Conservation (phyloP, 1,284 basidiomycete genomes). For the Cryptococcus amylolentus region DNA sequence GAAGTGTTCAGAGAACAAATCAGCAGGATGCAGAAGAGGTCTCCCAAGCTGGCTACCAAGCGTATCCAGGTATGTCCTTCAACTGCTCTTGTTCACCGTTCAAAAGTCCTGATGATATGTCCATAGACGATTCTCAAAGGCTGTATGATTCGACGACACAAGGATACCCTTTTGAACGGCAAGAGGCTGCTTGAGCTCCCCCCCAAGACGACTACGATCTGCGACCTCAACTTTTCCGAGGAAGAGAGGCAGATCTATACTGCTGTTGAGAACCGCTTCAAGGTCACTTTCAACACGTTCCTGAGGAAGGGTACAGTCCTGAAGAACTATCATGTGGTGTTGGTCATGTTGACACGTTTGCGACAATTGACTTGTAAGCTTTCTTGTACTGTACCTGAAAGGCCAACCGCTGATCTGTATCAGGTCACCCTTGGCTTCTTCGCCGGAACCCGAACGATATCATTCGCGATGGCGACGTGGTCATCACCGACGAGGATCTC, state of each 20-base stretch:
- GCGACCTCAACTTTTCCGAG: slow-evolving; percentile 36
- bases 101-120: neutral
- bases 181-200: slow-evolving; percentile 39
- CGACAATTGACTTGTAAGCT: slow-evolving; percentile 30
- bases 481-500: slow-evolving; percentile 36
- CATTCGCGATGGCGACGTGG: slow-evolving; percentile 24
- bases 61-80: slow-evolving; percentile 35
- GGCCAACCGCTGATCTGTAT: neutral
- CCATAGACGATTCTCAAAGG: slow-evolving; percentile 22
- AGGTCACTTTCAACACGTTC: slow-evolving; percentile 46
- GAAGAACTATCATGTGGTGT: slow-evolving; percentile 41
- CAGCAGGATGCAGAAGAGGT: slow-evolving; percentile 24
- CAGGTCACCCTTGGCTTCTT: slow-evolving; percentile 42
- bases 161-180: slow-evolving; percentile 46
- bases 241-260: slow-evolving; percentile 49
- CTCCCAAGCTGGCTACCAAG: slow-evolving; percentile 32
- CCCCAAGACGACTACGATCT: slow-evolving; percentile 34
- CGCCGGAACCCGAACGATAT: slow-evolving; percentile 31
- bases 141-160: slow-evolving; percentile 41
- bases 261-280: slow-evolving; percentile 38
- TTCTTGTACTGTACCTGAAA: neutral
- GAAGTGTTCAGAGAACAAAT: slow-evolving; percentile 35
- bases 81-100: neutral
- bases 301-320: slow-evolving; percentile 43
- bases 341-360: slow-evolving; percentile 43